Conservation (phyloP, 2,329 filamentous ascomycete genomes). For the Trematosphaeria pertusa region DNA sequence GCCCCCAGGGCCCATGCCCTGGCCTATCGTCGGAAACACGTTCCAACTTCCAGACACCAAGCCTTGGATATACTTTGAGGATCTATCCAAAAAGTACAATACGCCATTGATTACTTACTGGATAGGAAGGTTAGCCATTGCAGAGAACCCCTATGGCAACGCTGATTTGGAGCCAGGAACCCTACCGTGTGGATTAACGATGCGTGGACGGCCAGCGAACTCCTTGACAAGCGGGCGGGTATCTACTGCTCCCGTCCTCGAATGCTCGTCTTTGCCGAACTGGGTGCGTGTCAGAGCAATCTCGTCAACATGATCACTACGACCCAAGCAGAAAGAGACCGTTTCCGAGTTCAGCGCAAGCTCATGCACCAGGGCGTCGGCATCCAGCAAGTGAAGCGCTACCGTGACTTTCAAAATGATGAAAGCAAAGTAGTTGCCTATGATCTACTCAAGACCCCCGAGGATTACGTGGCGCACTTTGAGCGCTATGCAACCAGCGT, state of each 20-base stretch:
- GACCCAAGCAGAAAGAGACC: slow-evolving; percentile 37
- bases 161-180: slow-evolving; percentile 49
- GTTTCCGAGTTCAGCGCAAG: slow-evolving; percentile 41
- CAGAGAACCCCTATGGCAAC: slow-evolving; percentile 40
- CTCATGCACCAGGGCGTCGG: slow-evolving; percentile 46
- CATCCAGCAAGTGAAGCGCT: slow-evolving; percentile 60
- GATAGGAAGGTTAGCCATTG: slow-evolving; percentile 50
- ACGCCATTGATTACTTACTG: slow-evolving; percentile 63
- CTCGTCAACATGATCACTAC: slow-evolving; percentile 45
- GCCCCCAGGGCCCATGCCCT: slow-evolving; percentile 63
- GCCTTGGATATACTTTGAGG: slow-evolving; percentile 65
- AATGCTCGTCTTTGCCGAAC: slow-evolving; percentile 55
- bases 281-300: slow-evolving; percentile 43
- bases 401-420: slow-evolving; percentile 65
- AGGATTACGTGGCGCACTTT: slow-evolving; percentile 60
- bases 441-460: slow-evolving; percentile 54
- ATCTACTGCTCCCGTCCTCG: slow-evolving; percentile 61
- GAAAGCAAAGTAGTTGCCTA: slow-evolving; percentile 64
- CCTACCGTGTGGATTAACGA: slow-evolving; percentile 53
- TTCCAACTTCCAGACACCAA: slow-evolving; percentile 62
- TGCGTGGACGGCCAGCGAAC: slow-evolving; percentile 58
- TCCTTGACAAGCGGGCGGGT: slow-evolving; percentile 59
- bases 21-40: slow-evolving; percentile 64
- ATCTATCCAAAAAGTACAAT: slow-evolving; percentile 58
- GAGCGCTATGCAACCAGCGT: slow-evolving; percentile 63